Evolutionary conservation across 306 rosid genomes (phyloP).

Genomic region (Lupinus albus): DNA sequence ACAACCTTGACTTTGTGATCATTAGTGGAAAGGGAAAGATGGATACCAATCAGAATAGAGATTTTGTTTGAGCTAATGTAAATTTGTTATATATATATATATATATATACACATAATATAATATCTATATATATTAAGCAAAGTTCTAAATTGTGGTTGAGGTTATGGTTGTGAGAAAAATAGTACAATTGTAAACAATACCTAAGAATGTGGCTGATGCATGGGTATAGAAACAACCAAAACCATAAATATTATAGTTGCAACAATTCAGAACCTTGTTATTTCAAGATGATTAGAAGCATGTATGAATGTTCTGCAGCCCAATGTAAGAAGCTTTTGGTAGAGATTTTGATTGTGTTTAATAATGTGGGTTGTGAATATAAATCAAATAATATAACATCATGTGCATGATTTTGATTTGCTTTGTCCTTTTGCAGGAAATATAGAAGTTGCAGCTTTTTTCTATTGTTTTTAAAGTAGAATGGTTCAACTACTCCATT

Average conservation of each 20-base stretch:
- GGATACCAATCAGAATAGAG: constrained; percentile 28
- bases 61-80: constrained; percentile 38
- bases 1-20: constrained; percentile 75
- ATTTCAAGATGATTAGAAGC: neutral
- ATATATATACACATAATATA: too few species aligned
- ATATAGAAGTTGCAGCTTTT: neutral
- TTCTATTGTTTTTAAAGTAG: neutral
- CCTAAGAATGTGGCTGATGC: too few species aligned
- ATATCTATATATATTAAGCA: too few species aligned
- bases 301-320: neutral
- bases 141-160: too few species aligned
- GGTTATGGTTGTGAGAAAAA: too few species aligned
- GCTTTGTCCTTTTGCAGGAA: constrained; percentile 14
- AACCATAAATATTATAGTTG: too few species aligned
- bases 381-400: neutral
- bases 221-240: too few species aligned
- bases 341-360: constrained; percentile 21
- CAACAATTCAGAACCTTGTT: too few species aligned
- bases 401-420: constrained; percentile 14
- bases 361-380: neutral
- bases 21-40: constrained; percentile 38
- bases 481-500: neutral
- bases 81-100: too few species aligned
- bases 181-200: too few species aligned
- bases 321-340: neutral